These are phyloP conservation scores for Podaxis sp. DNA, from an alignment of 768 basidiomycete species.

Conservation along the genomic window DNA sequence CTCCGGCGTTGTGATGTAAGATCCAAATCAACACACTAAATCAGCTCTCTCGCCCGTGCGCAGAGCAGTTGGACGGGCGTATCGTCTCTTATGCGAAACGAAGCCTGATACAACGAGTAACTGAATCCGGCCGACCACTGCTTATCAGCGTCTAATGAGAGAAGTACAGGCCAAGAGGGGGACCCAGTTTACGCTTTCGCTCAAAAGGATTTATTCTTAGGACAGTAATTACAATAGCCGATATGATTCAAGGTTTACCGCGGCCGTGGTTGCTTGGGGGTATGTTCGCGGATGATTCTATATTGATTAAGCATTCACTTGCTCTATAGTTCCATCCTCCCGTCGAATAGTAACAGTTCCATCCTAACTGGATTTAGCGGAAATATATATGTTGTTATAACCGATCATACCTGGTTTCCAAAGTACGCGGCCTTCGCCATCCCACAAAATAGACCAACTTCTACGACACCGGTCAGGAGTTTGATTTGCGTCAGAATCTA, in stretches of 20 bases:
- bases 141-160: background rate
- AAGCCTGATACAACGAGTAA: conserved; percentile 10
- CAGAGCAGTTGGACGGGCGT: background rate
- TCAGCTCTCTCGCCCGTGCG: background rate
- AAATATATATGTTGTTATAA: background rate
- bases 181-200: conserved; percentile 4
- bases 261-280: background rate
- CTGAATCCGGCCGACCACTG: conserved; percentile 1
- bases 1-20: background rate
- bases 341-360: conserved; percentile 67
- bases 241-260: background rate
- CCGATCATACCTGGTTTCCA: conserved; percentile 64
- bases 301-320: conserved; percentile 13
- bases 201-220: conserved; percentile 2
- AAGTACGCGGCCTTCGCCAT: conserved; percentile 98
- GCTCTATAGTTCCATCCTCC: conserved; percentile 39
- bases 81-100: background rate
- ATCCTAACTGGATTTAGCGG: conserved; percentile 39
- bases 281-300: background rate
- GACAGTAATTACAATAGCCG: background rate
- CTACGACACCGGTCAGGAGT: conserved; percentile 96
- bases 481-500: conserved; percentile 83
- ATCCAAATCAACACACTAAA: background rate
- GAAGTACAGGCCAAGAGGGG: background rate
- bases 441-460: conserved; percentile 94